phyloP scores from a whole-genome alignment of 2,329 filamentous ascomycete species.

The Aspergillus melleus region DNA sequence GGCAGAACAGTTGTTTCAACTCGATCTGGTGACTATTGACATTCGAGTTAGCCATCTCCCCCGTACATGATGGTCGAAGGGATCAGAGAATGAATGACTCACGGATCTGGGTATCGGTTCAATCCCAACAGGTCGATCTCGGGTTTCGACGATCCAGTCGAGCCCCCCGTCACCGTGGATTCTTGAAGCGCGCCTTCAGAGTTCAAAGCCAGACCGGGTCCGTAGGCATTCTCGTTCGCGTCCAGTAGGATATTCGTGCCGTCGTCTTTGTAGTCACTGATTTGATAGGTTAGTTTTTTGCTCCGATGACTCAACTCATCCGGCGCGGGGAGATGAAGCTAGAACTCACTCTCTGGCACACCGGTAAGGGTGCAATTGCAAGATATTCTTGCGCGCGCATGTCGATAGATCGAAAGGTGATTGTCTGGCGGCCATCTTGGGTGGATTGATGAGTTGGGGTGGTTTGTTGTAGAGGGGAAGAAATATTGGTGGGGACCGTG shows the following conservation, averaged over 20 bases:
- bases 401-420: constrained; percentile 70
- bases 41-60: too few relatives aligned
- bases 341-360: constrained; percentile 74
- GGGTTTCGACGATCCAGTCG: constrained; percentile 47
- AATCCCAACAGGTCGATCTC: constrained; percentile 76
- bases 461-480: constrained; percentile 9
- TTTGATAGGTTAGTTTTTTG: constrained; percentile 22
- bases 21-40: constrained; percentile 69
- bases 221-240: constrained; percentile 96
- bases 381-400: constrained; percentile 75
- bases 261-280: constrained; percentile 97
- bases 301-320: constrained; percentile 6
- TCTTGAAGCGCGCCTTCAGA: constrained; percentile 50
- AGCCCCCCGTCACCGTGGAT: constrained; percentile 39
- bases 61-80: too few relatives aligned
- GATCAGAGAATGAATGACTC: constrained; percentile 20
- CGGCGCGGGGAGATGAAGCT: constrained; percentile 1
- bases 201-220: constrained; percentile 68
- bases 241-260: constrained; percentile 94
- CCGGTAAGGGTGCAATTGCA: constrained; percentile 74
- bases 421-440: constrained; percentile 37
- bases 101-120: constrained; percentile 92
- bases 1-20: constrained; percentile 83
- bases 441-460: background rate
- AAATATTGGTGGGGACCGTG: constrained; percentile 17